These are phyloP conservation scores for Dimocarpus longan DNA, from an alignment of 345 rosid species.

Conservation along the genomic window DNA sequence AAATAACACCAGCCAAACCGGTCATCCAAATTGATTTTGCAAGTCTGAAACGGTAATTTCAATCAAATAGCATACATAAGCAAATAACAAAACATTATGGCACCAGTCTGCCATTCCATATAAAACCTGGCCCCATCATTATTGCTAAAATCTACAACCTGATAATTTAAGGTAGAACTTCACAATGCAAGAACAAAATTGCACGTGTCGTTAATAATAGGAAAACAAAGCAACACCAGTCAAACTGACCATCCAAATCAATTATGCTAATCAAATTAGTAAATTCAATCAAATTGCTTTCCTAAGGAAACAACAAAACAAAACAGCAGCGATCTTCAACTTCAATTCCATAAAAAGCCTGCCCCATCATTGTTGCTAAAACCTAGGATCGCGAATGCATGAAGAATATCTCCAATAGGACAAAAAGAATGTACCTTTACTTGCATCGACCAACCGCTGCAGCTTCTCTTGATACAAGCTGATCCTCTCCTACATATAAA, in stretches of 20 bases:
- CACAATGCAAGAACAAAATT: constrained; percentile 42
- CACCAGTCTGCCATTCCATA: background rate
- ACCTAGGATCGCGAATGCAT: background rate
- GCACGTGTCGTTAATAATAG: constrained; percentile 1
- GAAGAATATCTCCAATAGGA: constrained; percentile 7
- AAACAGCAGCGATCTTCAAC: background rate
- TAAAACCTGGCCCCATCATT: background rate
- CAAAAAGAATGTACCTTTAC: constrained; percentile 57
- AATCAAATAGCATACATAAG: background rate
- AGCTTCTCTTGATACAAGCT: constrained; percentile 71
- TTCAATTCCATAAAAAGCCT: background rate
- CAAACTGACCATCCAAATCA: background rate
- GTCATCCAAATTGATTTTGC: background rate
- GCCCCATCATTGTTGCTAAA: background rate
- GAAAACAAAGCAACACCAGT: background rate
- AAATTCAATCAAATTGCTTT: background rate
- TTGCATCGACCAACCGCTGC: constrained; percentile 51
- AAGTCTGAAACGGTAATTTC: background rate
- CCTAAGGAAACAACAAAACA: background rate
- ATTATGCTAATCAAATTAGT: background rate
- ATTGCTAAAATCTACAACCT: constrained; percentile 28
- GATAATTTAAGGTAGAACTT: constrained; percentile 71
- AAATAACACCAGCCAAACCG: background rate
- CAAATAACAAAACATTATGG: background rate
- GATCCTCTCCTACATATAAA: constrained; percentile 66